These are phyloP conservation scores for Glycine soja DNA, from an alignment of 306 rosid species.

Conservation along the genomic window DNA sequence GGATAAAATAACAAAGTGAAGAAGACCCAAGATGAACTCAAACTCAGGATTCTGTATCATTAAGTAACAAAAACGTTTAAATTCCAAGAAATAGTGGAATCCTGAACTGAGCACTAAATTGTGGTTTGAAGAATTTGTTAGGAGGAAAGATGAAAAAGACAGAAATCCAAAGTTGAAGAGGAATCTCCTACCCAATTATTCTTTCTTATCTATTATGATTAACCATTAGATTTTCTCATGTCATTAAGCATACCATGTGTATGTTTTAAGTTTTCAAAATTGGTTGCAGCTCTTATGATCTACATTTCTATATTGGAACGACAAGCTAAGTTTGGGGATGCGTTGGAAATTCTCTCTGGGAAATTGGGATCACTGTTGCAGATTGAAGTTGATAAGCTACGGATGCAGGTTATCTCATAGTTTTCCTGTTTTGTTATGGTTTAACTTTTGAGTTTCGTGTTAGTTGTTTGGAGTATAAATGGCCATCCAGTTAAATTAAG, in stretches of 20 bases:
- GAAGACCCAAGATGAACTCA: no score
- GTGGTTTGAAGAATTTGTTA: no score
- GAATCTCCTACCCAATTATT: no score
- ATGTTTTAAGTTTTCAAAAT: conserved; percentile 41
- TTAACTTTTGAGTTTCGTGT: conserved; percentile 33
- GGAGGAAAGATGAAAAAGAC: no score
- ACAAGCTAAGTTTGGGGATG: conserved; percentile 93
- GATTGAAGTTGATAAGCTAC: conserved; percentile 91
- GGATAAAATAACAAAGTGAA: no score
- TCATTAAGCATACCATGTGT: conserved; percentile 22
- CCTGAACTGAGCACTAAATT: no score
- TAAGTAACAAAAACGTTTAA: no score
- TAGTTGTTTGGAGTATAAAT: conserved; percentile 19
- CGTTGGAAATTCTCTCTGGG: conserved; percentile 91
- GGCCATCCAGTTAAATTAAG: conserved; percentile 5
- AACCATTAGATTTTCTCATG: conserved; percentile 7
- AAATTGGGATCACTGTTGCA: conserved; percentile 81
- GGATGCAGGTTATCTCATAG: conserved; percentile 80
- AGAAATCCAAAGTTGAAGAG: no score
- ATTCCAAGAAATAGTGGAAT: no score
- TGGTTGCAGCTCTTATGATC: conserved; percentile 81
- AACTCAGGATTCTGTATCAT: no score
- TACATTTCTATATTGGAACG: conserved; percentile 91
- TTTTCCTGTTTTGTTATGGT: conserved; percentile 34
- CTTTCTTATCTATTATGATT: neutral